phyloP scores from a whole-genome alignment of 257 asterid species.

The Solanum pinnatisectum region DNA sequence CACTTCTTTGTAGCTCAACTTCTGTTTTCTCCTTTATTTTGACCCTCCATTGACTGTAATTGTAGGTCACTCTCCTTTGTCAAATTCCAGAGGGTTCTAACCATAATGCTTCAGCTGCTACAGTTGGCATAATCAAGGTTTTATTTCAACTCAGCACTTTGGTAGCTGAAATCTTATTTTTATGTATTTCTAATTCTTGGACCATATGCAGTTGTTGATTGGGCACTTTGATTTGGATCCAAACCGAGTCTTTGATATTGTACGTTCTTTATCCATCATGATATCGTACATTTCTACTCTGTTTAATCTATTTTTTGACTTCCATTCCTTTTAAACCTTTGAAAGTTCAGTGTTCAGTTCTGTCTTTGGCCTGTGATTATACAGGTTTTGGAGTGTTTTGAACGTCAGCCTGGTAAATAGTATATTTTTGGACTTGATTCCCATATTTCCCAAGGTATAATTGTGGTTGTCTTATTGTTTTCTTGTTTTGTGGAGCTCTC shows the following conservation, averaged over 20 bases:
- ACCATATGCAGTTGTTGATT: constrained; percentile 70
- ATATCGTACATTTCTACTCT: neutral
- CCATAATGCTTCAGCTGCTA: constrained; percentile 58
- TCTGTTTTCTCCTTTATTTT: neutral
- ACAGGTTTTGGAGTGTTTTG: constrained; percentile 89
- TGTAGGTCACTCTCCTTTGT: constrained; percentile 88
- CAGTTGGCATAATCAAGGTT: constrained; percentile 90
- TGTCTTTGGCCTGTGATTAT: neutral
- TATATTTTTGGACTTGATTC: constrained; percentile 80
- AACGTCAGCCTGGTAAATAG: constrained; percentile 77
- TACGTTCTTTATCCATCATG: constrained; percentile 32
- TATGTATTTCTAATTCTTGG: constrained; percentile 19
- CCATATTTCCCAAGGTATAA: constrained; percentile 89
- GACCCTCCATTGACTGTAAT: neutral
- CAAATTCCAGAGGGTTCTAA: constrained; percentile 68
- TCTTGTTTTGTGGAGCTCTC: neutral
- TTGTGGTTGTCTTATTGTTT: neutral
- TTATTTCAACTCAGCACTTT: constrained; percentile 1
- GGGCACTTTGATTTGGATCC: constrained; percentile 99
- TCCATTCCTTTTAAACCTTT: constrained; percentile 1
- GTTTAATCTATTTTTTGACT: neutral
- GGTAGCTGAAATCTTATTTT: neutral
- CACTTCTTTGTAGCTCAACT: neutral
- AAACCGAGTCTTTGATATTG: constrained; percentile 93
- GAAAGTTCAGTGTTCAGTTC: constrained; percentile 1